Base-by-base conservation (phyloP, 2,329 filamentous ascomycete species). In the Penicillium expansum region DNA sequence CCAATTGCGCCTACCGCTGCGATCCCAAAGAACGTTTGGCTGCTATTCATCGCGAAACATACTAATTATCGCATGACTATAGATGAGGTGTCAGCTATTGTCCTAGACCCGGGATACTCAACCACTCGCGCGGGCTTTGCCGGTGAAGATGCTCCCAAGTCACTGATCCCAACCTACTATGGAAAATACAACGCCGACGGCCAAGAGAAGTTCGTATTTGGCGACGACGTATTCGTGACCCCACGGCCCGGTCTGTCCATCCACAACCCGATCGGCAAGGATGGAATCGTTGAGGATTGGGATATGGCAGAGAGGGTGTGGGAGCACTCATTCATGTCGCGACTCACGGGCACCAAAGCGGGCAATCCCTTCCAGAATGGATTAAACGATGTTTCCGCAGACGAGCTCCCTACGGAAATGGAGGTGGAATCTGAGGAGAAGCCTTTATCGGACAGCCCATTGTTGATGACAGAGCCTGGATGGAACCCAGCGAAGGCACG, bases 31-130 rank as follows among this genome's bases (percentile, higher is more conserved):
- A 44, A 22, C 38, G 22, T 27, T 64, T 22, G 5, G 5, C 4
- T 2, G 18, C 9, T 29, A 10, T 20, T 11, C 1, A 32, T 10
- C 7, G 24, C 14, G 16, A 29, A 32, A 38, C 53, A 60, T 39
- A 5, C 50, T 29, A 22, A 22, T 51, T 29, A 14, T 27, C 5
- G 11, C 5, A 27, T 43, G 45, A 59, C 44, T 56, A 44, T 68
- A 96, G 94, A 99, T 81, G 94, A 99, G 80, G 92, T 99, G 63
- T 95, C 92, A 35, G 95, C 95, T 51, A 89, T 99, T 66, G 91
- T 99, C 37, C 90, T 99, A 71, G 94, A 99, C 72, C 90, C 94
- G 3, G 94, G 95, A 60, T 97, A 92, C 79, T 91, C 90, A 71
- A 88, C 86, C 66, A 92, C 90, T 39, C 92, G 95, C 76, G 94